Evolutionary conservation across 2,329 filamentous ascomycete species (phyloP).

Genomic region (Plenodomus biglobosus): DNA sequence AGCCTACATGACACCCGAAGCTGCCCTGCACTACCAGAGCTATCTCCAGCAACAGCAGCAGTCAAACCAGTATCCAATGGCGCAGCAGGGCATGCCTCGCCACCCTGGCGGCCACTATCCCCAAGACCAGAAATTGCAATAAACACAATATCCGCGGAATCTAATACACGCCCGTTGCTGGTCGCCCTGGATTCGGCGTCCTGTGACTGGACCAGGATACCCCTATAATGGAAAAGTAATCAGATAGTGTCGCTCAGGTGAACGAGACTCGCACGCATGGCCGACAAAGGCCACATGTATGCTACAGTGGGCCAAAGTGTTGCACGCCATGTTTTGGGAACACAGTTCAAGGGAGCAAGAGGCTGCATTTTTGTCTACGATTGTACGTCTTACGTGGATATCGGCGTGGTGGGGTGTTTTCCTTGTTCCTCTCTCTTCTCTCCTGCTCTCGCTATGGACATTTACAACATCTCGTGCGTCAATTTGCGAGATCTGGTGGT

Average conservation of each 20-base stretch:
- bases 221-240: constrained; percentile 45
- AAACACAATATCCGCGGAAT: constrained; percentile 31
- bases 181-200: constrained; percentile 36
- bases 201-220: constrained; percentile 43
- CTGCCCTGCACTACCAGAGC: constrained; percentile 79
- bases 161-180: constrained; percentile 27
- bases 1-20: constrained; percentile 65
- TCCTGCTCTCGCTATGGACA: constrained; percentile 27
- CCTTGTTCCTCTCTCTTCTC: constrained; percentile 23
- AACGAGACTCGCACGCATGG: constrained; percentile 25
- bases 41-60: constrained; percentile 69
- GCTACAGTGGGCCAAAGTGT: constrained; percentile 22
- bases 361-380: constrained; percentile 32
- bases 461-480: constrained; percentile 35
- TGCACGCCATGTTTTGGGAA: constrained; percentile 34
- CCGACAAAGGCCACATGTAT: constrained; percentile 15
- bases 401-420: constrained; percentile 38
- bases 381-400: constrained; percentile 42
- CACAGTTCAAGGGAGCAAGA: constrained; percentile 32
- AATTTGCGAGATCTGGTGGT: constrained; percentile 37
- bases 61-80: constrained; percentile 75
- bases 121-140: constrained; percentile 54
- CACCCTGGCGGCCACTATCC: constrained; percentile 68
- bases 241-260: constrained; percentile 29
- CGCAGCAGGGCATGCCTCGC: constrained; percentile 71